These are phyloP conservation scores for Sclerotinia spermophila DNA, from an alignment of 2,329 filamentous ascomycete genomes.

Conservation along the genomic window DNA sequence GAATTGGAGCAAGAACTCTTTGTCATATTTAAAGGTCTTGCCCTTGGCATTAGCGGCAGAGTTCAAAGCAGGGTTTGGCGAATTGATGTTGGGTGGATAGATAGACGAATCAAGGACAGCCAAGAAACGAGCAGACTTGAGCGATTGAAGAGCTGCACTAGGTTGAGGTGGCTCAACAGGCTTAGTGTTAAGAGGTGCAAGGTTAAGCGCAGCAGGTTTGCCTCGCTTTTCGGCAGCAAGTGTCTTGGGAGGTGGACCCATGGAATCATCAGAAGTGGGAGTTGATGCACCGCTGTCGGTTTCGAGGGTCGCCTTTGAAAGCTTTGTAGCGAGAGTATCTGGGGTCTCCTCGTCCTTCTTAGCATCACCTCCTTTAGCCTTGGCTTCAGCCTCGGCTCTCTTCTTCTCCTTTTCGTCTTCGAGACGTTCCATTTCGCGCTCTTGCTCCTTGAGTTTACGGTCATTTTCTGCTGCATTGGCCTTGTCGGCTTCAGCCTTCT, in stretches of 20 bases:
- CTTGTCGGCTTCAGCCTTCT: constrained; percentile 45
- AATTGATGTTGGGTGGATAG: constrained; percentile 80
- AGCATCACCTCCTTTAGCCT: constrained; percentile 26
- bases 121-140: constrained; percentile 88
- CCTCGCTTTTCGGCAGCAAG: constrained; percentile 58
- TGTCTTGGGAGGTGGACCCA: constrained; percentile 50
- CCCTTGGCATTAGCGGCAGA: constrained; percentile 72
- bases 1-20: constrained; percentile 93
- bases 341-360: constrained; percentile 35
- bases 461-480: constrained; percentile 54
- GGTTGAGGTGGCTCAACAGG: constrained; percentile 87
- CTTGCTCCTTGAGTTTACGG: constrained; percentile 66
- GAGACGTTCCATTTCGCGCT: constrained; percentile 67
- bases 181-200: constrained; percentile 77
- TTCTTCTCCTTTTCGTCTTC: constrained; percentile 67
- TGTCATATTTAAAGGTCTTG: constrained; percentile 89
- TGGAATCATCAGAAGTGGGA: constrained; percentile 44
- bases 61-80: constrained; percentile 90
- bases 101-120: constrained; percentile 72
- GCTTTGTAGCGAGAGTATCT: constrained; percentile 42
- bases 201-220: constrained; percentile 86
- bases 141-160: constrained; percentile 86
- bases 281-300: constrained; percentile 42
- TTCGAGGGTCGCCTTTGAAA: constrained; percentile 49
- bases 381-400: constrained; percentile 48